These are phyloP conservation scores for Rhodotorula babjevae DNA, from an alignment of 768 basidiomycete species.

Conservation along the genomic window DNA sequence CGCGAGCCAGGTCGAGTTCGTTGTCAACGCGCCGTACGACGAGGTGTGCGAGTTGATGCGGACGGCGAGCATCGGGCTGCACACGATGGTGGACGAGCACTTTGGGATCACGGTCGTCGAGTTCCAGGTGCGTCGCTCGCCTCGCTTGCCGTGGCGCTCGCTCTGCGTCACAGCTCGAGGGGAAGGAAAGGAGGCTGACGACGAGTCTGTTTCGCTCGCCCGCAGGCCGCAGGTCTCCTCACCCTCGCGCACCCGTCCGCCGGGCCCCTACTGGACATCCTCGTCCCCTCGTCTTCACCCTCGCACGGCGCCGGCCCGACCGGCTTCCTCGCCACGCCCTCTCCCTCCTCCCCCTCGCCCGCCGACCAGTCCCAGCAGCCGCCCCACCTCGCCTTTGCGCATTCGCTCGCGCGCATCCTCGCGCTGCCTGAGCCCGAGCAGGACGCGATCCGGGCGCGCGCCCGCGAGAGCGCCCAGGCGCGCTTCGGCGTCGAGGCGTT, in stretches of 20 bases:
- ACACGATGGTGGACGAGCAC: conserved; percentile 97
- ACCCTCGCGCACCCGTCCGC: conserved; percentile 89
- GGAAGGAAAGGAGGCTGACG: no score
- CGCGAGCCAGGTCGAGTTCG: conserved; percentile 58
- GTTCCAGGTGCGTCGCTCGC: conserved; percentile 67
- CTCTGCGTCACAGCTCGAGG: no score
- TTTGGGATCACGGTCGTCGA: conserved; percentile 98
- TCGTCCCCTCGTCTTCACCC: conserved; percentile 57
- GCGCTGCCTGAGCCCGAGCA: conserved; percentile 67
- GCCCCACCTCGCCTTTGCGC: conserved; percentile 3
- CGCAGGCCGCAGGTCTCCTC: conserved; percentile 85
- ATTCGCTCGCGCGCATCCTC: conserved; percentile 45
- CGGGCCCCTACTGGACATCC: conserved; percentile 84
- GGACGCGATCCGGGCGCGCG: conserved; percentile 61
- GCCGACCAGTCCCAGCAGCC: no score
- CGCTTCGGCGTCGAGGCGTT: conserved; percentile 75
- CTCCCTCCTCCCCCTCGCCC: conserved; percentile 42
- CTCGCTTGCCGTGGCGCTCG: neutral
- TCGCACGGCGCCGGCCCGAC: conserved; percentile 53
- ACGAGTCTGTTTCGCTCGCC: no score
- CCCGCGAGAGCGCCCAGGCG: conserved; percentile 62
- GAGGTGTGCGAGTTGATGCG: conserved; percentile 68
- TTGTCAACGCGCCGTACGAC: conserved; percentile 75
- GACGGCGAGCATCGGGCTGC: conserved; percentile 73
- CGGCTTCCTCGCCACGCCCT: conserved; percentile 74